Evolutionary conservation across 177 flowering plant species (phyloP), one percentile per base, ranked within the genome.

Genomic region (Tripterygium wilfordii): DNA sequence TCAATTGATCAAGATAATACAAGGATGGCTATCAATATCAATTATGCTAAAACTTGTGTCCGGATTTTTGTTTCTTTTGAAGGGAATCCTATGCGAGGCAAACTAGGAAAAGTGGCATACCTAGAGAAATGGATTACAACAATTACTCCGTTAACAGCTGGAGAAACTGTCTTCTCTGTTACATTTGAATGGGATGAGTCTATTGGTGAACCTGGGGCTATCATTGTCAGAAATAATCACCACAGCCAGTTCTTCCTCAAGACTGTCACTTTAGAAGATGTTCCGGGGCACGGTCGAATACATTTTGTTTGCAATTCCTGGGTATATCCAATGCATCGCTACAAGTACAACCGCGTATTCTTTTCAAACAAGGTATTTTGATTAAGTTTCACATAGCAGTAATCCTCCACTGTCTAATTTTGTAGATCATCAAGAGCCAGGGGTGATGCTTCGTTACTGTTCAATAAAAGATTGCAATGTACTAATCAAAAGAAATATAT

Each of bases 291-390:
- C 4, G 96, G 80, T 14, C 61, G 40, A 2, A 14, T 84, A 41
- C 79, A 79, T 48, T 86, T 86, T 41, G 62, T 83, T 9, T 86
- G 96, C 72, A 76, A 83, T 53, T 86, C 96, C 22, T 87, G 96
- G 96, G 83, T 87, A 30, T 87, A 83, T 50, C 96, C 91, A 0
- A 52, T 66, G 3, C 63, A 56, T 12, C 64, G 66, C 0, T 87
- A 83, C 75, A 69, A 57, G 5, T 62, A 76, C 22, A 56, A 78
- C 17, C 86, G 98, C 2, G 70, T 91, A n/a, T 91, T 91, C 80
- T 91, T 91, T 48, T 41, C 79, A 2, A 88, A 88, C 59, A 74
- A 79, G 98, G 97, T 87, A 69, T 46, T 8, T 25, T 15, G 8
- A 18, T n/a, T n/a, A n/a, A n/a, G n/a, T n/a, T n/a, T n/a, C n/a